These are phyloP conservation scores for Senecio squalidus DNA, from an alignment of 140 eudicot genomes.

Conservation along the genomic window DNA sequence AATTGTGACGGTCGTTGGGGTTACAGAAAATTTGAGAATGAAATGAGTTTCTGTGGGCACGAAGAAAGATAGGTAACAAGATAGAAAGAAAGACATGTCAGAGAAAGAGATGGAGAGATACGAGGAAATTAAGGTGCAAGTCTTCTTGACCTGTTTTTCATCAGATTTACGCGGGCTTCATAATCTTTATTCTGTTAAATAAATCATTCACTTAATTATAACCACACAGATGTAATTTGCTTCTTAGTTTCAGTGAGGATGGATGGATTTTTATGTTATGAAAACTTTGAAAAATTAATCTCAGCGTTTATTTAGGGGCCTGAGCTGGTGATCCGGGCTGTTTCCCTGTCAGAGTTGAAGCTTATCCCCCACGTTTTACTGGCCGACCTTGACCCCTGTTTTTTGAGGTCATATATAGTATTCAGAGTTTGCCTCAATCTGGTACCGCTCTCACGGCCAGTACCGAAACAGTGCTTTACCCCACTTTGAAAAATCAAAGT, in stretches of 20 bases:
- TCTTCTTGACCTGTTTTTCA: constrained; percentile 28
- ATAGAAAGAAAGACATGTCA: constrained; percentile 30
- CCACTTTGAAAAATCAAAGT: too few species aligned
- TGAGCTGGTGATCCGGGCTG: too few species aligned
- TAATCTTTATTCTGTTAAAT: constrained; percentile 5
- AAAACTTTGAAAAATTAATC: too few species aligned
- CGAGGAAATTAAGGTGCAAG: neutral
- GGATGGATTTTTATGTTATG: too few species aligned
- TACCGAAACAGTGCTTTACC: neutral
- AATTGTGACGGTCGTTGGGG: constrained; percentile 24
- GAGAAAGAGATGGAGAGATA: neutral
- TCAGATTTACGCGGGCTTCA: constrained; percentile 24
- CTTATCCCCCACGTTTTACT: too few species aligned
- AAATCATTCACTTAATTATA: too few species aligned
- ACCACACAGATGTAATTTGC: too few species aligned
- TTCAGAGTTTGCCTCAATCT: neutral
- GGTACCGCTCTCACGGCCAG: neutral
- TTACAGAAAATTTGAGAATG: constrained; percentile 20
- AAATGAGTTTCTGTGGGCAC: constrained; percentile 25
- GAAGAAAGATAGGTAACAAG: constrained; percentile 19
- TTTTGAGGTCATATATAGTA: neutral
- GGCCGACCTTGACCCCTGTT: too few species aligned
- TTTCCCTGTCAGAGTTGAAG: too few species aligned
- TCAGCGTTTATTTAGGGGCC: too few species aligned
- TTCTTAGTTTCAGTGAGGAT: too few species aligned